These are phyloP conservation scores for Lobosporangium transversale DNA, from an alignment of 192 early-diverging fungal genomes.

Conservation along the genomic window DNA sequence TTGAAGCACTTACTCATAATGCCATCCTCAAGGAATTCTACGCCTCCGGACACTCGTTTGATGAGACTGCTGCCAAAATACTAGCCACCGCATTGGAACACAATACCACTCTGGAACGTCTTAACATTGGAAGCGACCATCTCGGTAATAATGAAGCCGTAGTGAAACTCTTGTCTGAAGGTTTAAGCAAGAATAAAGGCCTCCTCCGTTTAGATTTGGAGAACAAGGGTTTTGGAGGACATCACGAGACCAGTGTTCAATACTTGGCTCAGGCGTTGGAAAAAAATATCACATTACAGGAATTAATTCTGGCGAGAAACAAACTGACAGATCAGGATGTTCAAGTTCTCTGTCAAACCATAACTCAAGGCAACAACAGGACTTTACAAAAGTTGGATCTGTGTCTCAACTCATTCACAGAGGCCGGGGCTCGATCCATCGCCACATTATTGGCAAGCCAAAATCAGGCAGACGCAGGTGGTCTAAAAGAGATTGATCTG, in stretches of 20 bases:
- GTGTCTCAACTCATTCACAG: conserved; percentile 52
- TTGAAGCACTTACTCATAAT: conserved; percentile 55
- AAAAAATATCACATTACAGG: conserved; percentile 35
- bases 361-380: conserved; percentile 7
- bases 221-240: conserved; percentile 58
- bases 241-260: conserved; percentile 6
- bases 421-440: conserved; percentile 36
- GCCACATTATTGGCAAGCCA: conserved; percentile 25
- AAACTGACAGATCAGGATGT: conserved; percentile 53
- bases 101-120: conserved; percentile 55
- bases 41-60: conserved; percentile 61
- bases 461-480: neutral
- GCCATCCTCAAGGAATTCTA: conserved; percentile 59
- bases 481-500: conserved; percentile 54
- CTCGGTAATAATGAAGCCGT: conserved; percentile 42
- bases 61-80: conserved; percentile 36
- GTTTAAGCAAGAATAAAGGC: conserved; percentile 56
- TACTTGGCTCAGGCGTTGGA: conserved; percentile 20
- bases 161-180: conserved; percentile 51
- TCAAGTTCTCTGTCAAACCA: conserved; percentile 20
- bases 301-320: conserved; percentile 58
- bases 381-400: conserved; percentile 48
- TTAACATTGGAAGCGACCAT: conserved; percentile 55
- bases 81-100: conserved; percentile 47
- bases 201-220: conserved; percentile 60